phyloP scores from a whole-genome alignment of 192 early-diverging fungal species.

The Coemansia sp. region DNA sequence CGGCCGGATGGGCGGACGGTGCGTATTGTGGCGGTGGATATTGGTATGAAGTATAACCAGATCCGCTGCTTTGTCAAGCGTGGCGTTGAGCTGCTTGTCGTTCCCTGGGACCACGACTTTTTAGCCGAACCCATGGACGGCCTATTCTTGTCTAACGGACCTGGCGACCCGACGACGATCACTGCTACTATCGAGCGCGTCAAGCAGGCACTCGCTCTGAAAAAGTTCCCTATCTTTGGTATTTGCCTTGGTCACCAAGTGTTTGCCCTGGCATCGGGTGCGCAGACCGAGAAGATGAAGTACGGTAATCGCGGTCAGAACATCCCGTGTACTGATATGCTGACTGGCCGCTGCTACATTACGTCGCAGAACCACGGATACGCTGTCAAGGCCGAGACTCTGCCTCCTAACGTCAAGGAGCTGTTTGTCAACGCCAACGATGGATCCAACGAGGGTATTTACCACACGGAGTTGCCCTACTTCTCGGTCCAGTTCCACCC shows the following conservation, averaged over 20 bases:
- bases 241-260: slow-evolving; percentile 99
- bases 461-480: slow-evolving; percentile 85
- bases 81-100: slow-evolving; percentile 90
- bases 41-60: slow-evolving; percentile 99
- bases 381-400: slow-evolving; percentile 83
- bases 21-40: slow-evolving; percentile 90
- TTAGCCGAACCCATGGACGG: slow-evolving; percentile 75
- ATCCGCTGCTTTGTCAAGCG: slow-evolving; percentile 96
- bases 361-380: slow-evolving; percentile 99
- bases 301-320: slow-evolving; percentile 99
- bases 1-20: slow-evolving; percentile 64
- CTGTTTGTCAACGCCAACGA: slow-evolving; percentile 99
- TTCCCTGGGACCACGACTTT: slow-evolving; percentile 98
- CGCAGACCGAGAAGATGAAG: slow-evolving; percentile 93
- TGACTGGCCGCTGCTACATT: slow-evolving; percentile 97
- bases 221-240: slow-evolving; percentile 93
- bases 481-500: slow-evolving; percentile 99
- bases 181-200: slow-evolving; percentile 77
- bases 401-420: slow-evolving; percentile 69
- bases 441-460: slow-evolving; percentile 98
- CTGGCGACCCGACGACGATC: slow-evolving; percentile 92
- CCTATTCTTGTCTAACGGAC: slow-evolving; percentile 93
- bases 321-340: slow-evolving; percentile 96
- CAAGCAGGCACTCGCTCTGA: slow-evolving; percentile 62
- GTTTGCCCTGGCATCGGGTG: slow-evolving; percentile 90